A percentile compares a stretch with the other conserved stretches of the same genome.
phyloP scores from a whole-genome alignment of 2,329 filamentous ascomycete genomes.

The Conoideocrella luteorostrata region DNA sequence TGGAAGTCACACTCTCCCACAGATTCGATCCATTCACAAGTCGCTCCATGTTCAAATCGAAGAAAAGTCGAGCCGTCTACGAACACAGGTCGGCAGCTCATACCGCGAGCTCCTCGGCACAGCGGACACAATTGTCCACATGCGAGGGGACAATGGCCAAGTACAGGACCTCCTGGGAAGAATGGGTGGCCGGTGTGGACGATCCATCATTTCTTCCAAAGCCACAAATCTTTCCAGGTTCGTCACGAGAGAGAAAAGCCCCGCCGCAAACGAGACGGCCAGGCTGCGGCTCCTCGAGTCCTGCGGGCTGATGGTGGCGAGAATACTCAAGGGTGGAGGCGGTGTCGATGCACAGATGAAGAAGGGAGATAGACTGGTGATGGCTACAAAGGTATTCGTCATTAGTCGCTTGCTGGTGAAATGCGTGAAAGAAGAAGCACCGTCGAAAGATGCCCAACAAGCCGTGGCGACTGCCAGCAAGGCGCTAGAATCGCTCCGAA shows the following conservation, averaged over 20 bases:
- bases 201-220: slow-evolving; percentile 62
- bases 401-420: slow-evolving; percentile 70
- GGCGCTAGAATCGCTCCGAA: slow-evolving; percentile 55
- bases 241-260: slow-evolving; percentile 20
- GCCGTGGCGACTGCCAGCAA: slow-evolving; percentile 56
- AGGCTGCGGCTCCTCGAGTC: slow-evolving; percentile 44
- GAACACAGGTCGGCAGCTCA: slow-evolving; percentile 57
- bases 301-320: slow-evolving; percentile 42
- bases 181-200: slow-evolving; percentile 73
- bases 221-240: slow-evolving; percentile 49
- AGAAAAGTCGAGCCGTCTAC: slow-evolving; percentile 55
- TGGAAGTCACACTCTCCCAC: slow-evolving; percentile 50
- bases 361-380: slow-evolving; percentile 45
- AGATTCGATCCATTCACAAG: slow-evolving; percentile 58
- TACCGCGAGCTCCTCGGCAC: slow-evolving; percentile 90
- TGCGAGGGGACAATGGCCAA: slow-evolving; percentile 70
- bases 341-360: slow-evolving; percentile 22
- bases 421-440: slow-evolving; percentile 51
- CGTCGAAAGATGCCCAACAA: slow-evolving; percentile 25
- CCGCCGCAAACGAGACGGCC: slow-evolving; percentile 29
- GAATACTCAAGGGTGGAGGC: slow-evolving; percentile 38
- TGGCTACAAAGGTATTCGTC: slow-evolving; percentile 66
- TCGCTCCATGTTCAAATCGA: slow-evolving; percentile 52
- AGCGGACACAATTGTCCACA: slow-evolving; percentile 86
- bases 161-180: slow-evolving; percentile 65